Evolutionary conservation across 2,329 filamentous ascomycete species (phyloP), one percentile per base, ranked within the genome.

Genomic region (Fusarium musae): DNA sequence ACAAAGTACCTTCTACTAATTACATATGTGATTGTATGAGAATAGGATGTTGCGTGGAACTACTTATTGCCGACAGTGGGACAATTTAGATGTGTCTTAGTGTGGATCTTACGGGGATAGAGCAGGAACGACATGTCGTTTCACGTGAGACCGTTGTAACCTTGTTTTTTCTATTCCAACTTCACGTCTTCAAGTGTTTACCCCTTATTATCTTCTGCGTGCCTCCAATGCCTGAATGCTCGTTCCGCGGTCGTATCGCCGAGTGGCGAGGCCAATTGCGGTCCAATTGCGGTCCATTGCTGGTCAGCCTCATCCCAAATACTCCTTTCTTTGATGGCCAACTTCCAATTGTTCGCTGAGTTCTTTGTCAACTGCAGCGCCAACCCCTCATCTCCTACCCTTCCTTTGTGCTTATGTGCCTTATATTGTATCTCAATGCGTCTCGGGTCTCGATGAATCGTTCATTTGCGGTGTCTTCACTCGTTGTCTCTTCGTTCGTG

Each of bases 111-210:
- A 19, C 11, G 32, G 23, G 17, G 19, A 52, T 26, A 32, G 13
- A 16, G 19, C 28, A 63, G n/a, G 36, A 49, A 50, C 42, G 36
- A 15, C 44, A 39, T 58, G 50, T 67, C 30, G 6, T 66, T 23
- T 56, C 34, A 58, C 64, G 53, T 68, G 70, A 73, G 59, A 19
- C 56, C 26, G 42, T 54, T 49, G 42, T 28, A 66, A 47, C 54
- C 9, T 63, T 39, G 21, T 34, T 34, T 39, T 34, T 28, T 16
- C 40, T 16, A 30, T 36, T 59, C 32, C 16, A 50, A 67, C 56
- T 40, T 39, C 23, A 28, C 43, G 10, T 36, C 17, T 52, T 37
- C 6, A 39, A 44, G 6, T 23, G 0, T 10, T 7, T 4, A 9
- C 13, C 23, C 17, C 8, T 15, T 12, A 9, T 9, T 1, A 0